phyloP scores from a whole-genome alignment of 306 rosid genomes.

The Vachellia collinsii region DNA sequence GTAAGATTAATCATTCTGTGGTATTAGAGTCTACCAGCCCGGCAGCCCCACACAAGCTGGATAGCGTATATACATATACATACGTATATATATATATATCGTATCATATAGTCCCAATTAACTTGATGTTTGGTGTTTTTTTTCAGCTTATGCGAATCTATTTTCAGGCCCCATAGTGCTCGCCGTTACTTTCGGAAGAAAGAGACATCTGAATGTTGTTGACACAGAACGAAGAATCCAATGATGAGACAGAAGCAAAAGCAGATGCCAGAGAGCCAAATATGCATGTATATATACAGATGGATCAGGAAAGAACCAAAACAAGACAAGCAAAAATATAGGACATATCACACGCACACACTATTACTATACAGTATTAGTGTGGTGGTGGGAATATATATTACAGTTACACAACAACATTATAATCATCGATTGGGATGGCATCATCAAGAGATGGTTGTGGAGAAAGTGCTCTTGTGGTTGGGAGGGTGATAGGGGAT shows the following conservation, averaged over 20 bases:
- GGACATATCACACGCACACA: not conserved
- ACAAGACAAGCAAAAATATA: not conserved
- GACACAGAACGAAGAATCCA: not conserved
- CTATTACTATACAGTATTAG: not conserved
- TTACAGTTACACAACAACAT: too few relatives aligned
- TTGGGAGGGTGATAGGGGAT: slow-evolving; percentile 48
- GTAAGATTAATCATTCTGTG: too few relatives aligned
- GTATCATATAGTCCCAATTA: too few relatives aligned
- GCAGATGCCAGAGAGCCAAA: slow-evolving; percentile 34
- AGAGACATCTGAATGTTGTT: not conserved
- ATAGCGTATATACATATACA: too few relatives aligned
- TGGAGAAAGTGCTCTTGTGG: slow-evolving; percentile 32
- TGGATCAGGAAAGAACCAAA: not conserved
- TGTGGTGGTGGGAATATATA: not conserved
- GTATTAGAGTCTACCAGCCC: too few relatives aligned
- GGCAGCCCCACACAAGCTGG: too few relatives aligned
- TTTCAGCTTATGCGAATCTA: not conserved
- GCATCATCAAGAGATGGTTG: not conserved
- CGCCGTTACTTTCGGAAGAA: not conserved
- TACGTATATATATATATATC: too few relatives aligned
- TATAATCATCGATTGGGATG: not conserved
- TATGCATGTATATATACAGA: not conserved
- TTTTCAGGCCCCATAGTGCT: not conserved
- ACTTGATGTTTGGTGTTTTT: not conserved
- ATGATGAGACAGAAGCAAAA: slow-evolving; percentile 35